These are phyloP conservation scores for Penicillium steckii DNA, from an alignment of 495 filamentous ascomycete genomes.

Conservation along the genomic window DNA sequence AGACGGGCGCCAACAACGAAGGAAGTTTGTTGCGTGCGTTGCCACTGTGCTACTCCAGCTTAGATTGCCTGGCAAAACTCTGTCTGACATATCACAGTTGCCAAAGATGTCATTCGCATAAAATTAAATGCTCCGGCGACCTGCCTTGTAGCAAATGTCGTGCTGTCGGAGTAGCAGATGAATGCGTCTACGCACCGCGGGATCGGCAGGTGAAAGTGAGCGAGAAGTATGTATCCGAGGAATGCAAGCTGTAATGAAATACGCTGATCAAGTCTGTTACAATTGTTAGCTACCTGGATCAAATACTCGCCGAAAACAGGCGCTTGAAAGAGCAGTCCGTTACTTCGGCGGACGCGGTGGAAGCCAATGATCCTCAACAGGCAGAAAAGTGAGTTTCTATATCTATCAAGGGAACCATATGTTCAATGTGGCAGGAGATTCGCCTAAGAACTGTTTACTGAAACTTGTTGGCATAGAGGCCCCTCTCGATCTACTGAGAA, in stretches of 20 bases:
- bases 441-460: neutral
- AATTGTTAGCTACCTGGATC: constrained; percentile 33
- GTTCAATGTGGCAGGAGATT: too few relatives aligned
- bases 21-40: constrained; percentile 40
- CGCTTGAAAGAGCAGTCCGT: constrained; percentile 38
- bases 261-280: neutral
- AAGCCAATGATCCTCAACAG: constrained; percentile 17
- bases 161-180: constrained; percentile 34
- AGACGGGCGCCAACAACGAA: constrained; percentile 22
- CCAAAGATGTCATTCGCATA: constrained; percentile 45
- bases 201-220: constrained; percentile 47
- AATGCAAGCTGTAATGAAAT: neutral
- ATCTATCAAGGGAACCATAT: neutral
- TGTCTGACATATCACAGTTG: constrained; percentile 27
- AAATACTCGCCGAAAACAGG: constrained; percentile 37
- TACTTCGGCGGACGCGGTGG: constrained; percentile 31
- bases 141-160: constrained; percentile 41
- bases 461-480: constrained; percentile 6
- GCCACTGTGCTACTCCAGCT: neutral
- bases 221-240: constrained; percentile 32
- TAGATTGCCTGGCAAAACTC: neutral
- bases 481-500: constrained; percentile 23
- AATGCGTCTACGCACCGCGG: constrained; percentile 38
- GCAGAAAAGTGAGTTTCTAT: constrained; percentile 13
- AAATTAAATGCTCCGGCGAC: constrained; percentile 47